These are phyloP conservation scores for Paxillus ammoniavirescens DNA, from an alignment of 768 basidiomycete species.

Conservation along the genomic window DNA sequence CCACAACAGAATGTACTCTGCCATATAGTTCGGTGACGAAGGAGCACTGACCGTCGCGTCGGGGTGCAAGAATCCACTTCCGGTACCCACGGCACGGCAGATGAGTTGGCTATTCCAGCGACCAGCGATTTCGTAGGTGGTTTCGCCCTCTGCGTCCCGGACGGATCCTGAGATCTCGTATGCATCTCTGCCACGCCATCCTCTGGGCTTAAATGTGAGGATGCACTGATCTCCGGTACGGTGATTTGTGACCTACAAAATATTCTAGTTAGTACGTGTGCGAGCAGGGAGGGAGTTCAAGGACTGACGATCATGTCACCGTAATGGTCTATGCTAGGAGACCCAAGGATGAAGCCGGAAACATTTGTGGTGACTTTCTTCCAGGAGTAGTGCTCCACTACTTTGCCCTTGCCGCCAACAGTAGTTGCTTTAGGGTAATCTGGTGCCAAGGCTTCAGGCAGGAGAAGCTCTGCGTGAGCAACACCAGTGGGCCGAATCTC, in stretches of 20 bases:
- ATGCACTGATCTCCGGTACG: slow-evolving; percentile 85
- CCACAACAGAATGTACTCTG: slow-evolving; percentile 87
- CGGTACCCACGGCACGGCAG: slow-evolving; percentile 68
- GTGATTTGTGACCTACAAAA: slow-evolving; percentile 71
- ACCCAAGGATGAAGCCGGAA: slow-evolving; percentile 91
- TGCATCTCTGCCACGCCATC: slow-evolving; percentile 90
- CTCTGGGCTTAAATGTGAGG: slow-evolving; percentile 93
- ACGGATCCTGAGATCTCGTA: slow-evolving; percentile 91
- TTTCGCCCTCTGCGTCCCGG: slow-evolving; percentile 56
- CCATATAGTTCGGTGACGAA: slow-evolving; percentile 42
- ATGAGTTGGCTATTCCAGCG: slow-evolving; percentile 96
- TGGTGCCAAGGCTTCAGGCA: slow-evolving; percentile 65
- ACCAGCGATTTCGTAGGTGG: slow-evolving; percentile 88
- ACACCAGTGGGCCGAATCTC: slow-evolving; percentile 96
- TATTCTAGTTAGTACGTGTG: slow-evolving; percentile 1
- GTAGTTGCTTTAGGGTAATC: slow-evolving; percentile 59
- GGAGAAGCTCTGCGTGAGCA: slow-evolving; percentile 80
- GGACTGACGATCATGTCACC: slow-evolving; percentile 87
- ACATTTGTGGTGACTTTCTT: slow-evolving; percentile 91
- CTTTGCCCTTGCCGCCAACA: slow-evolving; percentile 44
- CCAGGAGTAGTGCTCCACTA: slow-evolving; percentile 92
- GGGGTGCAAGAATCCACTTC: slow-evolving; percentile 62
- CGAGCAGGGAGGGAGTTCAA: background rate
- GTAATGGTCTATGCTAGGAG: slow-evolving; percentile 87
- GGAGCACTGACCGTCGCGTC: slow-evolving; percentile 59